phyloP scores from a whole-genome alignment of 176 grass and related monocot genomes.

The Oryza longistaminata region DNA sequence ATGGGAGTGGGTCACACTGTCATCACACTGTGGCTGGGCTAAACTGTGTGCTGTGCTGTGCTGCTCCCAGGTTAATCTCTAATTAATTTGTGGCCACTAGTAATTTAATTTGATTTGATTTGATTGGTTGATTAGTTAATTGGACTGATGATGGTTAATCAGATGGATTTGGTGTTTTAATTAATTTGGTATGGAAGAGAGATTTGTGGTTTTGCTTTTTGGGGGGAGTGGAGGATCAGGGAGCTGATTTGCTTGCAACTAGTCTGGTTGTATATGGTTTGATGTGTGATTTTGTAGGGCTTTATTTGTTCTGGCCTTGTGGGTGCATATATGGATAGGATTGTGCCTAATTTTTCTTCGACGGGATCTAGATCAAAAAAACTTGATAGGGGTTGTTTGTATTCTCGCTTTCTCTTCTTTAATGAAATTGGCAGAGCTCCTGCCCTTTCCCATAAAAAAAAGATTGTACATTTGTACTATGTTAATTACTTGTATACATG shows the following conservation, averaged over 20 bases:
- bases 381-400: no score
- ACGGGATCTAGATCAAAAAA: no score
- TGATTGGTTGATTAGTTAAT: background rate
- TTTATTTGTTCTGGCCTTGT: background rate
- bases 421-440: no score
- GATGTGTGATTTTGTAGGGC: background rate
- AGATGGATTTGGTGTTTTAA: constrained; percentile 17
- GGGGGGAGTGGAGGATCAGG: background rate
- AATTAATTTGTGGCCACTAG: background rate
- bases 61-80: background rate
- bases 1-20: background rate
- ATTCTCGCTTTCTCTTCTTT: no score
- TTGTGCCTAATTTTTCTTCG: background rate
- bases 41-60: constrained; percentile 27
- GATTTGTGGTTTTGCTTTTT: constrained; percentile 17
- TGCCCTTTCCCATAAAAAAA: no score
- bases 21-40: background rate
- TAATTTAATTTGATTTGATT: background rate
- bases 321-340: background rate
- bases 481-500: background rate
- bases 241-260: background rate
- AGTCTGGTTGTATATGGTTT: constrained; percentile 8
- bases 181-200: constrained; percentile 3
- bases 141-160: background rate
- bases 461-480: background rate